Conservation (phyloP, 2,329 filamentous ascomycete species). For the Calonectria fujianensis region DNA sequence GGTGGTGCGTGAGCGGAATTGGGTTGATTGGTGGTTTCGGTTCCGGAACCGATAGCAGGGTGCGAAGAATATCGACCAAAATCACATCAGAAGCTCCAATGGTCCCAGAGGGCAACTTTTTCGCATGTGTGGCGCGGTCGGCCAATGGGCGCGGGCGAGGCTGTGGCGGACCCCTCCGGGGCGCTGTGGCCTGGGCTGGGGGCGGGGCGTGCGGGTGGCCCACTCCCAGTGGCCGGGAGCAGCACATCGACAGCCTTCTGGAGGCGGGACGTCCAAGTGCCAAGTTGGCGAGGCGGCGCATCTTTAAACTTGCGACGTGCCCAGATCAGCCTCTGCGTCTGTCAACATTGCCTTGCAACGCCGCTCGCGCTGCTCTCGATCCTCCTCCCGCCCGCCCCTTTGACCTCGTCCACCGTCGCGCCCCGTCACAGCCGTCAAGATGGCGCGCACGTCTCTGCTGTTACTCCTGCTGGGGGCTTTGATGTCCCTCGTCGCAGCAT, state of each 20-base stretch:
- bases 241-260: slow-evolving; percentile 29
- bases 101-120: slow-evolving; percentile 52
- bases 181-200: neutral
- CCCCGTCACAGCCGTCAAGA: slow-evolving; percentile 48
- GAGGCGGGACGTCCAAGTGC: slow-evolving; percentile 17
- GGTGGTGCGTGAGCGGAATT: slow-evolving; percentile 5
- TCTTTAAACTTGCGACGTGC: slow-evolving; percentile 30
- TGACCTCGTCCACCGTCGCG: neutral
- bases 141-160: slow-evolving; percentile 55
- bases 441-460: slow-evolving; percentile 64
- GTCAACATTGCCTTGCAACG: neutral
- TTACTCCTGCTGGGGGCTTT: slow-evolving; percentile 62
- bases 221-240: slow-evolving; percentile 32
- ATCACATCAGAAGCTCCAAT: slow-evolving; percentile 32
- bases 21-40: slow-evolving; percentile 29
- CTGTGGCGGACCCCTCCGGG: slow-evolving; percentile 39
- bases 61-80: slow-evolving; percentile 32
- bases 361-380: slow-evolving; percentile 8
- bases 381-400: neutral
- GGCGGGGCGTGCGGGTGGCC: slow-evolving; percentile 20
- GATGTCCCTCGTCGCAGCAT: slow-evolving; percentile 62
- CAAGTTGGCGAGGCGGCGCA: slow-evolving; percentile 23
- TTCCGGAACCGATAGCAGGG: slow-evolving; percentile 42
- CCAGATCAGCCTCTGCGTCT: slow-evolving; percentile 13
- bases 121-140: slow-evolving; percentile 45